Conservation (phyloP, 371 early-diverging fungal genomes). For the Parasitella parasitica region DNA sequence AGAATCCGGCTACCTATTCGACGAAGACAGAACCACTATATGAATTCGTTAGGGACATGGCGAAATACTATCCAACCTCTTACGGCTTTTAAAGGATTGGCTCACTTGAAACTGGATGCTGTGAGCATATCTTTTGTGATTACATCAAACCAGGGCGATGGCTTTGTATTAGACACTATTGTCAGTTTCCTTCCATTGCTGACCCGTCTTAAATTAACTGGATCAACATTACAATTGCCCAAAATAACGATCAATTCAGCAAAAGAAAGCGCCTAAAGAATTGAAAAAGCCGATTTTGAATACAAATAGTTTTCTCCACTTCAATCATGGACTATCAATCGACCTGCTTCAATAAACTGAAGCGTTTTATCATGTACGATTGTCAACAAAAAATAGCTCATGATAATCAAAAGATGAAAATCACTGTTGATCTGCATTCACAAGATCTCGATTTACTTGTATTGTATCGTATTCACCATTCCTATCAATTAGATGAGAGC, state of each 20-base stretch:
- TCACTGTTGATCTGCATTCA: not conserved
- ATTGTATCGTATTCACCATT: not conserved
- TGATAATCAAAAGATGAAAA: not conserved
- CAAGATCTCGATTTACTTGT: not conserved
- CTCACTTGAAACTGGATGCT: not conserved
- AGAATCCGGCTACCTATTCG: not conserved
- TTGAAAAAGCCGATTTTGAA: not conserved
- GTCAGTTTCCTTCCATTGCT: not conserved
- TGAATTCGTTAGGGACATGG: not conserved
- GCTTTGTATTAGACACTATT: slow-evolving; percentile 4
- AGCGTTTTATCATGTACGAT: not conserved
- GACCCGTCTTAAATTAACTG: not conserved
- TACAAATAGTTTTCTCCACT: not conserved
- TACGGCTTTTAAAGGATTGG: not conserved
- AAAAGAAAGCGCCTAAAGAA: not conserved
- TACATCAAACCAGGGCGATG: not conserved
- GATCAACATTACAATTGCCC: not conserved
- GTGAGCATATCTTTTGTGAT: not conserved
- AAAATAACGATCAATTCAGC: not conserved
- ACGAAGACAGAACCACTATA: not conserved
- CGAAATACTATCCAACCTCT: not conserved
- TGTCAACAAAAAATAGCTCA: not conserved
- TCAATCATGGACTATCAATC: not conserved
- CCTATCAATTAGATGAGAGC: not conserved
- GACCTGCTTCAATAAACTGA: not conserved